Conservation (phyloP, 179 eudicot species). For the Nepenthes alata region DNA sequence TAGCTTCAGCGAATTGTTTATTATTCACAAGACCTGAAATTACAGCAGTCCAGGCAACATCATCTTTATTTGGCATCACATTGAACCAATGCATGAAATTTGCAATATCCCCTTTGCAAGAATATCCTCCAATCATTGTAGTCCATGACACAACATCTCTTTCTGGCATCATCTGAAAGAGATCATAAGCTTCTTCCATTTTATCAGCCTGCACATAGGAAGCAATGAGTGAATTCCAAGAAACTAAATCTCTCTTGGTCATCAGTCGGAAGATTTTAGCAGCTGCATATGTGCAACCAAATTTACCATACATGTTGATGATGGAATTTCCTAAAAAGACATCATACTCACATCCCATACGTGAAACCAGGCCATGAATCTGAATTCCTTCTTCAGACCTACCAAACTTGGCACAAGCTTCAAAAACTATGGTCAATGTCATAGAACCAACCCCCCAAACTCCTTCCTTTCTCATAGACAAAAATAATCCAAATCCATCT, state of each 20-base stretch:
- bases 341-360: constrained; percentile 45
- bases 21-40: constrained; percentile 49
- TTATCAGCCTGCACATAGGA: constrained; percentile 34
- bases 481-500: constrained; percentile 45
- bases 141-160: constrained; percentile 60
- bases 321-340: constrained; percentile 47
- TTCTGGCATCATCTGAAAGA: constrained; percentile 32
- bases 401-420: constrained; percentile 41
- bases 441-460: constrained; percentile 23
- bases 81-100: constrained; percentile 37
- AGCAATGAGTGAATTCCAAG: constrained; percentile 48
- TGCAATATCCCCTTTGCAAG: constrained; percentile 27
- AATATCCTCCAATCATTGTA: constrained; percentile 50
- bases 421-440: constrained; percentile 38
- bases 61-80: constrained; percentile 50
- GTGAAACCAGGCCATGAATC: constrained; percentile 38
- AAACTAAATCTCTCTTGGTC: constrained; percentile 35
- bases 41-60: constrained; percentile 62
- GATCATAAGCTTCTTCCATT: constrained; percentile 33
- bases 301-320: constrained; percentile 48
- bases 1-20: constrained; percentile 32
- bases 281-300: constrained; percentile 38
- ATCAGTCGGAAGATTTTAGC: constrained; percentile 24
- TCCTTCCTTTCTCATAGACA: constrained; percentile 36
- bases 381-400: constrained; percentile 45